phyloP scores from a whole-genome alignment of 441 rosid genomes.

The Metrosideros polymorpha region DNA sequence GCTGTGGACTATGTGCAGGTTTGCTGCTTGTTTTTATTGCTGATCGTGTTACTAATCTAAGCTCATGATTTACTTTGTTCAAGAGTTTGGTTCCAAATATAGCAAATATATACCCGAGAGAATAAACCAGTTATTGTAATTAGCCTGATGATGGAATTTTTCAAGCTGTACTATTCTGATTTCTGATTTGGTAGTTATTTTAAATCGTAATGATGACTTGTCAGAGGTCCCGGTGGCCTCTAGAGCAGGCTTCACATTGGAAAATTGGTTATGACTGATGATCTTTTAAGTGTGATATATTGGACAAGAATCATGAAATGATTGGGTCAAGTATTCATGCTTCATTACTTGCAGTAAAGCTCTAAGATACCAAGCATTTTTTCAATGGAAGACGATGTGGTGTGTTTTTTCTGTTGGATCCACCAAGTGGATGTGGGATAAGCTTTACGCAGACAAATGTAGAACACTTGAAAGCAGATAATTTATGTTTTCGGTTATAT shows the following conservation, averaged over 20 bases:
- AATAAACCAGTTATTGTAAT: not conserved
- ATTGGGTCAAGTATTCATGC: not conserved
- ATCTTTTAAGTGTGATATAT: not conserved
- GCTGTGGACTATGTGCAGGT: constrained; percentile 91
- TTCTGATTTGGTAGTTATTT: not conserved
- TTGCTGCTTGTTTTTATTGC: not conserved
- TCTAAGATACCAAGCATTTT: not conserved
- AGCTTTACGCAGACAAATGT: not conserved
- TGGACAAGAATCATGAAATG: not conserved
- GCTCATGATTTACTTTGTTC: not conserved
- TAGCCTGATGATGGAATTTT: not conserved
- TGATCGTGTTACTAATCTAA: not conserved
- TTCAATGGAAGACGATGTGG: not conserved
- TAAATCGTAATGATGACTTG: not conserved
- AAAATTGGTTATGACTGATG: not conserved
- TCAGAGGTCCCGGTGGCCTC: not conserved
- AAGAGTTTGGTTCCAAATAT: not conserved
- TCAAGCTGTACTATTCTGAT: not conserved
- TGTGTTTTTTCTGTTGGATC: not conserved
- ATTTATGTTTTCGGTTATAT: not conserved
- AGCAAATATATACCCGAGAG: not conserved
- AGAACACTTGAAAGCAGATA: not conserved
- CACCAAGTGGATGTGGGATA: not conserved
- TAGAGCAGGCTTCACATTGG: not conserved
- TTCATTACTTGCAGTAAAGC: not conserved